These are phyloP conservation scores for Butyriboletus loyo DNA, from an alignment of 768 basidiomycete genomes.

Conservation along the genomic window DNA sequence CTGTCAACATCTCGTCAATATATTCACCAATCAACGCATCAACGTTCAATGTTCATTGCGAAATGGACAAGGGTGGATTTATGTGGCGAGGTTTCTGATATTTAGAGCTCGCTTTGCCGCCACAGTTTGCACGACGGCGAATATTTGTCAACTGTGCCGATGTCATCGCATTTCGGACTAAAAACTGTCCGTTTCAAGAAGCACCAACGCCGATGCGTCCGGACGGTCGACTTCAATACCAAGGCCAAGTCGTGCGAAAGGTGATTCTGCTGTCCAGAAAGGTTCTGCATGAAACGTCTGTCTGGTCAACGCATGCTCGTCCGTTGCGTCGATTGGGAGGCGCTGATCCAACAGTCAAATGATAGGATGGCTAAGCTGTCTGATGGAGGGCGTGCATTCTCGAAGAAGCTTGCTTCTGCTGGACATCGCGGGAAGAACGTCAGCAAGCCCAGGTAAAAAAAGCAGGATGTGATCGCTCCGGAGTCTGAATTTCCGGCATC, in stretches of 20 bases:
- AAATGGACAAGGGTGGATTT: background rate
- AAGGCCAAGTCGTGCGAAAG: background rate
- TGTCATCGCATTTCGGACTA: background rate
- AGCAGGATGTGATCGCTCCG: background rate
- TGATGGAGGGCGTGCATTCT: too few relatives aligned
- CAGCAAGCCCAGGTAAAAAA: background rate
- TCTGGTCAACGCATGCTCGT: background rate
- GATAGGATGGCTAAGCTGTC: too few relatives aligned
- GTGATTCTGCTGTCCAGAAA: background rate
- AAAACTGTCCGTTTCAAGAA: background rate
- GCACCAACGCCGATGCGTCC: background rate
- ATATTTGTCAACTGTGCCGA: background rate
- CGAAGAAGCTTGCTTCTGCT: background rate
- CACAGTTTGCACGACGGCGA: background rate
- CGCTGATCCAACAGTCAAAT: background rate
- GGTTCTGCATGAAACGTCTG: background rate
- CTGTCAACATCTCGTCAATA: background rate
- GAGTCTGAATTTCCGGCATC: background rate
- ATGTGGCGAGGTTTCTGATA: background rate
- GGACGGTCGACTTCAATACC: background rate
- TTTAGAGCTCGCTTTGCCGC: background rate
- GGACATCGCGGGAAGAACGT: conserved; percentile 3
- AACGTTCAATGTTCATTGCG: background rate
- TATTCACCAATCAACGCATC: background rate
- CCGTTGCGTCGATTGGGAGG: background rate